Evolutionary conservation across 495 filamentous ascomycete genomes (phyloP).

Genomic region (Neurospora tetrasperma): DNA sequence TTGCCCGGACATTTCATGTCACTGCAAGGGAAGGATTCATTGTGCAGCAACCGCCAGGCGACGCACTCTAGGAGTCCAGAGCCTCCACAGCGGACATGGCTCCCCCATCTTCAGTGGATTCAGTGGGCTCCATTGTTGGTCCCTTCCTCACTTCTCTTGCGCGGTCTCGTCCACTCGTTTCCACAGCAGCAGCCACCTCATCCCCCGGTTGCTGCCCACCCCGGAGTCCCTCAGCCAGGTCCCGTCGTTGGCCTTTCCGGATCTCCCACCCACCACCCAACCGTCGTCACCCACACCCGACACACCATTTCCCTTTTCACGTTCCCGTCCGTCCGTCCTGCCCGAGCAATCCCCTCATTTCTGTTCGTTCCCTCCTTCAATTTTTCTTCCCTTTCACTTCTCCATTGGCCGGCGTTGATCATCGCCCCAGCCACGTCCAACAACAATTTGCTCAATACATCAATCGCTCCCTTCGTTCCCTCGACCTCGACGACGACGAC

Average conservation of each 20-base stretch:
- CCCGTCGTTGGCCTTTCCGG: background rate
- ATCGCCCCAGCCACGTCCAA: constrained; percentile 4
- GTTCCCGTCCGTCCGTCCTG: background rate
- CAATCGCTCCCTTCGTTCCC: constrained; percentile 6
- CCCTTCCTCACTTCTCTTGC: background rate
- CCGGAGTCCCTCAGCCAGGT: background rate
- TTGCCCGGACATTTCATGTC: background rate
- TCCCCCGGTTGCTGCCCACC: background rate
- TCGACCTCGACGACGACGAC: constrained; percentile 11
- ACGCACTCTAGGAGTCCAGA: background rate
- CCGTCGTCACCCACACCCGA: background rate
- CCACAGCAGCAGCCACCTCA: background rate
- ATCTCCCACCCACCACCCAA: background rate
- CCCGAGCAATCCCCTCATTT: constrained; percentile 9
- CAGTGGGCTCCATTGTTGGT: background rate
- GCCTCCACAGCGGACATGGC: background rate
- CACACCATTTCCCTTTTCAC: background rate
- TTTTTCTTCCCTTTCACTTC: constrained; percentile 17
- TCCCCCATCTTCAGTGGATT: background rate
- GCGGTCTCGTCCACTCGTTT: background rate
- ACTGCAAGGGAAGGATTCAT: too few relatives aligned
- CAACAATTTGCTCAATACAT: background rate
- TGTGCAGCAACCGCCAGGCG: background rate
- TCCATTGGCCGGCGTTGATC: constrained; percentile 7
- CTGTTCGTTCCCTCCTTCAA: constrained; percentile 12